Conservation (phyloP, 2,329 filamentous ascomycete species). For the Penicillium hordei region DNA sequence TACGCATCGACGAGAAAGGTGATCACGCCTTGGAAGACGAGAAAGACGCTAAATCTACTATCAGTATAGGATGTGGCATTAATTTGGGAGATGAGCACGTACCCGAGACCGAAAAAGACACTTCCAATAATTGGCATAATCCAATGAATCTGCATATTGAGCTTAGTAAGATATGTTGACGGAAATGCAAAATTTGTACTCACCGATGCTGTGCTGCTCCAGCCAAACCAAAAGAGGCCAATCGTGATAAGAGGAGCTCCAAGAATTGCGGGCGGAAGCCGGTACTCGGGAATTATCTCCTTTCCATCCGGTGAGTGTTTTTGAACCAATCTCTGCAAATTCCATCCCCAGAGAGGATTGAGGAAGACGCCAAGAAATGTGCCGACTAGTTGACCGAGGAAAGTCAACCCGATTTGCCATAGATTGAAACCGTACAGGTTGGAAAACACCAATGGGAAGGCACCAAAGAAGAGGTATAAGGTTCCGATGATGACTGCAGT, state of each 20-base stretch:
- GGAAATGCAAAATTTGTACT: too few relatives aligned
- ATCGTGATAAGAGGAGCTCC: conserved; percentile 50
- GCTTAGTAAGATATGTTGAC: conserved; percentile 54
- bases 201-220: conserved; percentile 48
- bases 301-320: background rate
- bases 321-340: conserved; percentile 27
- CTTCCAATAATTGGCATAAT: conserved; percentile 73
- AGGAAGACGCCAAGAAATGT: conserved; percentile 43
- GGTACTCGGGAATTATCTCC: conserved; percentile 1
- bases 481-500: conserved; percentile 79
- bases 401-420: conserved; percentile 73
- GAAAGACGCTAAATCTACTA: conserved; percentile 42
- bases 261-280: conserved; percentile 35
- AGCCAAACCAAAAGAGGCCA: conserved; percentile 85
- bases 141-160: conserved; percentile 62
- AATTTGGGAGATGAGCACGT: conserved; percentile 50
- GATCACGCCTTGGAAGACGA: conserved; percentile 77
- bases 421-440: conserved; percentile 72
- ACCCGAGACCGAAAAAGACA: conserved; percentile 66
- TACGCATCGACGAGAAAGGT: conserved; percentile 70
- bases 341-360: conserved; percentile 45
- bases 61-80: conserved; percentile 34
- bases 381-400: conserved; percentile 55
- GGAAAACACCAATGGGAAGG: conserved; percentile 75
- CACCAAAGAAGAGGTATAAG: conserved; percentile 85